Conservation (phyloP, 306 rosid genomes). For the Glycyrrhiza uralensis region DNA sequence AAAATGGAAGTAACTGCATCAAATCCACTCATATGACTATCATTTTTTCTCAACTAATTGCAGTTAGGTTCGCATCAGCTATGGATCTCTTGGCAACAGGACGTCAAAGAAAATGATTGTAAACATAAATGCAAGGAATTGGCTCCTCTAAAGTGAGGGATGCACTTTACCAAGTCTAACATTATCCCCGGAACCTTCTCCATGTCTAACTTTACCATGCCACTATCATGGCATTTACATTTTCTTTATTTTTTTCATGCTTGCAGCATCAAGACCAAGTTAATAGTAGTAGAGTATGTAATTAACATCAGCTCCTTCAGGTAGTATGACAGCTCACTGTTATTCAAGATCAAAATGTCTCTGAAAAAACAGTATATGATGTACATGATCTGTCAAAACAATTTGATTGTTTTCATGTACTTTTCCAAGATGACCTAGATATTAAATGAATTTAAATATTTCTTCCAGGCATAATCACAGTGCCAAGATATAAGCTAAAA, state of each 20-base stretch:
- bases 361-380: background rate
- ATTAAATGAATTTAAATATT: background rate
- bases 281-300: background rate
- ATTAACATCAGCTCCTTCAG: background rate
- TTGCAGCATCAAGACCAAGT: background rate
- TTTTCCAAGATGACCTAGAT: background rate
- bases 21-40: background rate
- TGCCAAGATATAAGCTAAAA: background rate
- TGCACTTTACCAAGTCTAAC: background rate
- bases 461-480: background rate
- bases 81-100: background rate
- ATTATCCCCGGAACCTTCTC: background rate
- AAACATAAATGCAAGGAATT: background rate
- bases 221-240: background rate
- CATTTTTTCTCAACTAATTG: background rate
- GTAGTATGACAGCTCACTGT: background rate
- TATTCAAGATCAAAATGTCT: background rate
- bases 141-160: background rate
- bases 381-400: background rate
- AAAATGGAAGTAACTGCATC: background rate
- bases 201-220: background rate
- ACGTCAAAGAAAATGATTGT: background rate
- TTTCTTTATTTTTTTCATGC: background rate
- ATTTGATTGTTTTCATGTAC: background rate
- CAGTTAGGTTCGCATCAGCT: background rate